phyloP scores from a whole-genome alignment of 2,329 filamentous ascomycete genomes.

The Aspergillus ochraceus region DNA sequence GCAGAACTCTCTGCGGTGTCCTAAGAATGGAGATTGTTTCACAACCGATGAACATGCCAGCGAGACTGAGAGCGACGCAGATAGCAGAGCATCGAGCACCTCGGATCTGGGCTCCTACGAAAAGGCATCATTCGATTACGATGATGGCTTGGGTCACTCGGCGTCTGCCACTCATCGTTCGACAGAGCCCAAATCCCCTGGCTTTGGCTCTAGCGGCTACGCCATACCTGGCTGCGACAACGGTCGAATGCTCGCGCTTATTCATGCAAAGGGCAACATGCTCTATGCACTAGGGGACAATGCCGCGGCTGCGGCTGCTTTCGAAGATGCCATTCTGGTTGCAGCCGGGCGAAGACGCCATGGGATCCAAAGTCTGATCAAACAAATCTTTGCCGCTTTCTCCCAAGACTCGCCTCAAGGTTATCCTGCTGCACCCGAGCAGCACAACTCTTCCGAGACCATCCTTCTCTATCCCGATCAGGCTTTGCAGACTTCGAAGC shows the following conservation, averaged over 20 bases:
- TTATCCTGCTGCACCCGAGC: conserved; percentile 38
- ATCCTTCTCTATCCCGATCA: conserved; percentile 80
- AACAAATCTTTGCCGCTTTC: conserved; percentile 71
- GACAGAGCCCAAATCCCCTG: conserved; percentile 37
- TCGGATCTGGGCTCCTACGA: conserved; percentile 57
- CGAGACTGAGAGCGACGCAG: conserved; percentile 59
- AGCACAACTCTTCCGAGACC: conserved; percentile 52
- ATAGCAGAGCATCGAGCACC: conserved; percentile 53
- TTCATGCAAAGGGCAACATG: conserved; percentile 99
- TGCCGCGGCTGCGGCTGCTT: conserved; percentile 76
- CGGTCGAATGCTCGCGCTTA: conserved; percentile 85
- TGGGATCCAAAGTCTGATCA: conserved; percentile 76
- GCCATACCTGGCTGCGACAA: conserved; percentile 83
- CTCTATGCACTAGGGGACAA: conserved; percentile 87
- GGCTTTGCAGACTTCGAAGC: conserved; percentile 76
- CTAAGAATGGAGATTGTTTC: conserved; percentile 48
- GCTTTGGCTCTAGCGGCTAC: conserved; percentile 80
- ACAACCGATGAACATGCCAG: conserved; percentile 56
- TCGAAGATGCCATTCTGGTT: conserved; percentile 92
- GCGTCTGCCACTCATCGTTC: conserved; percentile 26
- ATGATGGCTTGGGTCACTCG: conserved; percentile 41
- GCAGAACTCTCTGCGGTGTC: conserved; percentile 67
- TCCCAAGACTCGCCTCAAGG: conserved; percentile 47
- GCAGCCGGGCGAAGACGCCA: conserved; percentile 70
- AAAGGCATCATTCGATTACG: conserved; percentile 58